These are phyloP conservation scores for Zizania latifolia DNA, from an alignment of 176 grass and related monocot genomes.

Conservation along the genomic window DNA sequence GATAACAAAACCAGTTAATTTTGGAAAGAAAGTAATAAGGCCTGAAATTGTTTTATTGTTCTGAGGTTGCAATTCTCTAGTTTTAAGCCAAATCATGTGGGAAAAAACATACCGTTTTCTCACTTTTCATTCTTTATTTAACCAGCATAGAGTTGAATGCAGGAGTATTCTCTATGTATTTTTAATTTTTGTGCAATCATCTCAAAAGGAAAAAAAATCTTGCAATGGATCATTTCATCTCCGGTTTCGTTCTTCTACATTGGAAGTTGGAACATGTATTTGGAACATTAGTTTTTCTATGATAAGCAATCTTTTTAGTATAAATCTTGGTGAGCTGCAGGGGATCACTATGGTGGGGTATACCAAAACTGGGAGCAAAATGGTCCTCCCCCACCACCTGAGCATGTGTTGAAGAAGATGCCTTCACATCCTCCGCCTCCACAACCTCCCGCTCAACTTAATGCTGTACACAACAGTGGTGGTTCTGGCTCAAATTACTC, in stretches of 20 bases:
- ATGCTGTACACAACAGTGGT: slow-evolving; percentile 58
- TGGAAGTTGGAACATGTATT: not conserved
- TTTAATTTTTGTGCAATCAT: not conserved
- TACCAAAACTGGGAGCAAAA: slow-evolving; percentile 86
- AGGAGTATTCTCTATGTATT: not conserved
- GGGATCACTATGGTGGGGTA: slow-evolving; percentile 53
- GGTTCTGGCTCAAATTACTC: slow-evolving; percentile 71
- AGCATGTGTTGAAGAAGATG: slow-evolving; percentile 71
- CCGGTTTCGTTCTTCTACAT: slow-evolving; percentile 12
- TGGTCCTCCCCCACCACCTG: slow-evolving; percentile 45
- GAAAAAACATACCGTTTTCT: not conserved
- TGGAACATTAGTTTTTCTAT: not conserved
- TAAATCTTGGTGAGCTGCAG: slow-evolving; percentile 36
- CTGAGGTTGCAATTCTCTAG: not conserved
- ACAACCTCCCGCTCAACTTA: slow-evolving; percentile 38
- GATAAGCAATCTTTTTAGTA: not conserved
- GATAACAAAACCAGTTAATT: not conserved
- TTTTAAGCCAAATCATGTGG: not conserved
- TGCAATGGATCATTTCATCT: not conserved
- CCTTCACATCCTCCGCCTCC: slow-evolving; percentile 38
- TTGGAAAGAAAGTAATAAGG: not conserved
- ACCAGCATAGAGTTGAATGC: not conserved
- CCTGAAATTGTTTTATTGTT: not conserved
- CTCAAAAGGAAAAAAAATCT: not conserved
- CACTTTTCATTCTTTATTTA: not conserved